Percentiles rank a stretch among this genome's conserved stretches.
Evolutionary conservation across 2,329 filamentous ascomycete species (phyloP).

Genomic region (Ceratocystis huliohia): DNA sequence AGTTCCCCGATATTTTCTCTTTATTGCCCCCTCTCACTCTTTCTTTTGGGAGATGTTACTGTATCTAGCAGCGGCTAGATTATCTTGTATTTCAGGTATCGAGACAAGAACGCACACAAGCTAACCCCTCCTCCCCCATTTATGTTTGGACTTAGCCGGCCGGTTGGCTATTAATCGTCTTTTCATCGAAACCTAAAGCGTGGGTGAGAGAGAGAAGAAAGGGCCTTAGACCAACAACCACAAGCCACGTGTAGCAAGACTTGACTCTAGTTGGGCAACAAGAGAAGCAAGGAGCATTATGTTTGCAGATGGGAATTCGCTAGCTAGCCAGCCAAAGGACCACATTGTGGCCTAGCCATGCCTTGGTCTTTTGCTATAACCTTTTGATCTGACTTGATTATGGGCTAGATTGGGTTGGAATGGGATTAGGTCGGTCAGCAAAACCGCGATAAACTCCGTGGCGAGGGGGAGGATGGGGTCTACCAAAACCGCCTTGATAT

Average conservation of each 20-base stretch:
- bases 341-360: background rate
- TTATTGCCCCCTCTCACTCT: background rate
- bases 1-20: no score
- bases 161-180: background rate
- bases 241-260: background rate
- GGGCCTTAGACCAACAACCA: background rate
- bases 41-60: background rate
- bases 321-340: background rate
- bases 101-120: no score
- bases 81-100: no score
- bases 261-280: constrained; percentile 5
- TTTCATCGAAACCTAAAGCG: background rate
- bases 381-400: no score
- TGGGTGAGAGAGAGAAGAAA: background rate
- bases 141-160: background rate
- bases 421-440: background rate
- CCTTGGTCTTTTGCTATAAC: background rate
- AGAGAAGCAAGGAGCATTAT: background rate
- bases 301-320: background rate
- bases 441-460: background rate
- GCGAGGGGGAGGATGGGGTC: background rate
- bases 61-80: background rate
- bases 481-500: background rate
- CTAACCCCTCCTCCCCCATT: background rate
- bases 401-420: background rate